Evolutionary conservation across 352 stramenopile genomes (phyloP).

Genomic region (Pythium aphanidermatum): DNA sequence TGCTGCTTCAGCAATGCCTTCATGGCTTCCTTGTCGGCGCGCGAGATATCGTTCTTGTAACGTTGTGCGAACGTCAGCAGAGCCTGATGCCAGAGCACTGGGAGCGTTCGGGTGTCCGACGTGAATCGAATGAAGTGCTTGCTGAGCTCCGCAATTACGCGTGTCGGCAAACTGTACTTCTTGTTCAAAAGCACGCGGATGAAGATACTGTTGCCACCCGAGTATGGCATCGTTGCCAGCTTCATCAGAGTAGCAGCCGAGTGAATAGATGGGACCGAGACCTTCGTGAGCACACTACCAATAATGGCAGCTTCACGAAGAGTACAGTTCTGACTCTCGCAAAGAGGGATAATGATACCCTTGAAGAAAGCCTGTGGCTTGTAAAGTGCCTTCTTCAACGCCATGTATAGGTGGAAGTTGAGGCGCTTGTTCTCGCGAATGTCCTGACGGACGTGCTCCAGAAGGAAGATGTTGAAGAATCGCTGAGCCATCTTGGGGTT

Average conservation of each 20-base stretch:
- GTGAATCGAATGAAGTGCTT: slow-evolving; percentile 96
- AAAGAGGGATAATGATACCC: slow-evolving; percentile 97
- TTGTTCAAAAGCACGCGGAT: slow-evolving; percentile 99
- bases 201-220: slow-evolving; percentile 97
- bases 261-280: slow-evolving; percentile 98
- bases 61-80: slow-evolving; percentile 97
- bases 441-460: slow-evolving; percentile 96
- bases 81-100: slow-evolving; percentile 99
- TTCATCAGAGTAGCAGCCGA: slow-evolving; percentile 99
- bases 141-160: slow-evolving; percentile 95
- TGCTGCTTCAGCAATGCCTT: slow-evolving; percentile 89
- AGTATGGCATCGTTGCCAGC: slow-evolving; percentile 95
- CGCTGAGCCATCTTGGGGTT: slow-evolving; percentile 99
- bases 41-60: slow-evolving; percentile 98
- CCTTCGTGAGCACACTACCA: slow-evolving; percentile 94
- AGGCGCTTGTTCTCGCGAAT: slow-evolving; percentile 97
- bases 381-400: slow-evolving; percentile 98
- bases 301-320: slow-evolving; percentile 98
- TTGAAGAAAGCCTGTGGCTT: slow-evolving; percentile 99
- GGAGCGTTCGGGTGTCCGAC: slow-evolving; percentile 80
- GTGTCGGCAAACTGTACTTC: slow-evolving; percentile 98
- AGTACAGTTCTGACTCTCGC: slow-evolving; percentile 92
- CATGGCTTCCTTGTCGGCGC: slow-evolving; percentile 93
- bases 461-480: slow-evolving; percentile 98
- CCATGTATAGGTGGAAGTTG: slow-evolving; percentile 99